phyloP scores from a whole-genome alignment of 2,329 filamentous ascomycete genomes.

The Aspergillus sp. region DNA sequence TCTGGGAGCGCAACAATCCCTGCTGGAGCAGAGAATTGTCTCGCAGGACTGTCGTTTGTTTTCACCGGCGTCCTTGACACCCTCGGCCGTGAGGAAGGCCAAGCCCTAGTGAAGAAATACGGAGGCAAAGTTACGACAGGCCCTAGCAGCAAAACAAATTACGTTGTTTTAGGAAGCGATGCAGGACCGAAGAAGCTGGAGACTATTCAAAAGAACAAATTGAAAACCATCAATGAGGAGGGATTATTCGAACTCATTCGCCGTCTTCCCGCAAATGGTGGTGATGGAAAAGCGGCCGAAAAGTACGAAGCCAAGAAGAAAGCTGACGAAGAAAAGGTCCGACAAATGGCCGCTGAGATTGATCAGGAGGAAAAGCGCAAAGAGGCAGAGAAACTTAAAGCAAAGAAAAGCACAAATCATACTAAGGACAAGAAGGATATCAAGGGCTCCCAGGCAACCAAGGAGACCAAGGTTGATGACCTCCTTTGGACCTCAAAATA shows the following conservation, averaged over 20 bases:
- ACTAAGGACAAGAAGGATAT: conserved; percentile 44
- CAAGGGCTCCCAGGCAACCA: background rate
- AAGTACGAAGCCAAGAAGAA: conserved; percentile 82
- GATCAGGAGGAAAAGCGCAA: conserved; percentile 70
- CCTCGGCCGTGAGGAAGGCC: conserved; percentile 80
- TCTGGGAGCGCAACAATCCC: conserved; percentile 71
- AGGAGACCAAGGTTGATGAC: conserved; percentile 49
- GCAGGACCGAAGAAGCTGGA: conserved; percentile 90
- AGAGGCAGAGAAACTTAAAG: conserved; percentile 54
- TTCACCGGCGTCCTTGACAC: conserved; percentile 86
- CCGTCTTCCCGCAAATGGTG: conserved; percentile 78
- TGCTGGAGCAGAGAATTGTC: conserved; percentile 80
- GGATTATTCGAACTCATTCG: conserved; percentile 86
- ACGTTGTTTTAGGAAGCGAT: conserved; percentile 85
- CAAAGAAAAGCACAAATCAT: conserved; percentile 38
- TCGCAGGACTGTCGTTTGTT: conserved; percentile 86
- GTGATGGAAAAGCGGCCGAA: conserved; percentile 81
- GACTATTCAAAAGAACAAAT: conserved; percentile 74
- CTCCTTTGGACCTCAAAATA: conserved; percentile 95
- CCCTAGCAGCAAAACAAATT: conserved; percentile 91
- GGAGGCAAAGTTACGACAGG: conserved; percentile 84
- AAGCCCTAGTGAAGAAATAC: conserved; percentile 84
- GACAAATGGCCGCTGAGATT: conserved; percentile 78
- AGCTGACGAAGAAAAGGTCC: conserved; percentile 79
- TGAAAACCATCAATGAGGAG: conserved; percentile 93